A percentile compares a stretch with the other conserved stretches of the same genome.
These are phyloP conservation scores for Amoeboaphelidium occidentale DNA, from an alignment of 371 early-diverging fungal genomes.

Conservation along the genomic window DNA sequence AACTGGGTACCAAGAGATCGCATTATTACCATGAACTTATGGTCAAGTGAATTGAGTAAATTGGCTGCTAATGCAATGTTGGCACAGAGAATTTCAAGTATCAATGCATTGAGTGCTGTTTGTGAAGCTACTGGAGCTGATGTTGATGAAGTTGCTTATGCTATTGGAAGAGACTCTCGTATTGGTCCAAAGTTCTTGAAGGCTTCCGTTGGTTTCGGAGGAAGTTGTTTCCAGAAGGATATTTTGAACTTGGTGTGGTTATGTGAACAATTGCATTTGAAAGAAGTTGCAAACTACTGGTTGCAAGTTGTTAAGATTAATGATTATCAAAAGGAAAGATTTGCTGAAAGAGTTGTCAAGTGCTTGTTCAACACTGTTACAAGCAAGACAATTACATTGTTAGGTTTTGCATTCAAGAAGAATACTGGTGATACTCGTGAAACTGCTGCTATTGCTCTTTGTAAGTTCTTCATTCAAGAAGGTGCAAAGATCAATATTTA, in stretches of 20 bases:
- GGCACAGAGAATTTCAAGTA: constrained; percentile 81
- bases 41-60: constrained; percentile 84
- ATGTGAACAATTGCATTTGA: constrained; percentile 48
- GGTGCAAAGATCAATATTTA: constrained; percentile 54
- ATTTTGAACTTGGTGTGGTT: constrained; percentile 75
- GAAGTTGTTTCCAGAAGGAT: constrained; percentile 85
- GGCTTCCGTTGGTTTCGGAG: constrained; percentile 80
- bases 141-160: constrained; percentile 80
- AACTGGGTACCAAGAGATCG: constrained; percentile 52
- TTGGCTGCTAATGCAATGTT: constrained; percentile 82
- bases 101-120: constrained; percentile 72
- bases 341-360: constrained; percentile 20
- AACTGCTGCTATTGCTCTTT: constrained; percentile 65
- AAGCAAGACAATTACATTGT: constrained; percentile 34
- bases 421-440: constrained; percentile 81
- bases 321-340: constrained; percentile 74
- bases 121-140: constrained; percentile 89
- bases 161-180: constrained; percentile 63
- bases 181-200: constrained; percentile 78
- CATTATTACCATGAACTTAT: constrained; percentile 71
- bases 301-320: constrained; percentile 68
- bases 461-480: constrained; percentile 52
- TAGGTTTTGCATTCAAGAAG: constrained; percentile 90
- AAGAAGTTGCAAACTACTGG: constrained; percentile 87
- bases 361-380: constrained; percentile 59